Evolutionary conservation across 176 grass and related monocot genomes (phyloP).

Genomic region (Oryza meyeriana): DNA sequence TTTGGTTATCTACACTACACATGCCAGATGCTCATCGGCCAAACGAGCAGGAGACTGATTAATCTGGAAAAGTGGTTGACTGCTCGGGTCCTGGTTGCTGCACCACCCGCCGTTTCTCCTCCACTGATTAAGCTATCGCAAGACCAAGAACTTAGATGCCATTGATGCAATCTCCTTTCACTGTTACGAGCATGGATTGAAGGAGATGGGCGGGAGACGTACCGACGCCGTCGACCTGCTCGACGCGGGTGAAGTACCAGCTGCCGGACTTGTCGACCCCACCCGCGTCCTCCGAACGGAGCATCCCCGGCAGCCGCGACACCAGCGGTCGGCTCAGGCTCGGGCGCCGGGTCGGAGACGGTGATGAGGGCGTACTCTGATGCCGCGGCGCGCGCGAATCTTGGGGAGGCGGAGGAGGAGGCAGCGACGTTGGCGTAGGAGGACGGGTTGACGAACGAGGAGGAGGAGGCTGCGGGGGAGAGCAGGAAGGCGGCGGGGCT

Average conservation of each 20-base stretch:
- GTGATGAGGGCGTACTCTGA: too few species aligned
- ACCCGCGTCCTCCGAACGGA: slow-evolving; percentile 55
- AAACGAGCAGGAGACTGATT: slow-evolving; percentile 23
- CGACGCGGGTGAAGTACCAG: slow-evolving; percentile 70
- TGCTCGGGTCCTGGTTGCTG: too few species aligned
- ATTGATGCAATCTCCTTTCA: too few species aligned
- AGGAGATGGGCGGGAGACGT: neutral
- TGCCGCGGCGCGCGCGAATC: too few species aligned
- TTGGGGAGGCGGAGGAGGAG: too few species aligned
- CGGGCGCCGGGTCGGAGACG: too few species aligned
- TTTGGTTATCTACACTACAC: neutral
- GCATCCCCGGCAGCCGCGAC: slow-evolving; percentile 54
- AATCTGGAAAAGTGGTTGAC: too few species aligned
- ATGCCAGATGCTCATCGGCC: neutral
- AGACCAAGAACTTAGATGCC: neutral
- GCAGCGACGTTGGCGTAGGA: too few species aligned
- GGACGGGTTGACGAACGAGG: too few species aligned
- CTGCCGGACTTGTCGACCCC: slow-evolving; percentile 77
- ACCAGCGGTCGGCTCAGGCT: too few species aligned
- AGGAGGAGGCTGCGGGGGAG: too few species aligned
- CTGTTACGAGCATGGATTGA: neutral
- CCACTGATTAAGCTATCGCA: slow-evolving; percentile 37
- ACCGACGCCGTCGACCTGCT: slow-evolving; percentile 74
- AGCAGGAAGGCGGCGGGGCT: too few species aligned
- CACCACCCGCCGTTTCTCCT: slow-evolving; percentile 84